Percentiles rank a stretch among this genome's conserved stretches.
phyloP scores from a whole-genome alignment of 306 rosid species.

The Betula pendula region DNA sequence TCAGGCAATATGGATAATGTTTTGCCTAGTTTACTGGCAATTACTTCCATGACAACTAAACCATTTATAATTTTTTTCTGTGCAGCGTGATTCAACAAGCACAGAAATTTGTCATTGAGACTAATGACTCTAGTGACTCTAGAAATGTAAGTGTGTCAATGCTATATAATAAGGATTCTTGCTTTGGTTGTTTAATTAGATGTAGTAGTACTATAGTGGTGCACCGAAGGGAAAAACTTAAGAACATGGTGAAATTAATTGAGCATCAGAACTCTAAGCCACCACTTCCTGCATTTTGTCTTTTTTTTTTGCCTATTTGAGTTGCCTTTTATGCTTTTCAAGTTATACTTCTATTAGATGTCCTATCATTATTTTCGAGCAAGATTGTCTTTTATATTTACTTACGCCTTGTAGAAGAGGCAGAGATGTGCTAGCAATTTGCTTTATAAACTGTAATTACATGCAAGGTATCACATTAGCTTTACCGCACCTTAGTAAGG shows the following conservation, averaged over 20 bases:
- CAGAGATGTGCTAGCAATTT: neutral
- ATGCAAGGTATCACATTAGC: neutral
- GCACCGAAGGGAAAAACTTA: slow-evolving; percentile 16
- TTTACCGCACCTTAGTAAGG: neutral
- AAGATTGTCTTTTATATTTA: neutral
- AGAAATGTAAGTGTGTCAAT: slow-evolving; percentile 62
- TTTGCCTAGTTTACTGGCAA: slow-evolving; percentile 20
- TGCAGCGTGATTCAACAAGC: slow-evolving; percentile 86
- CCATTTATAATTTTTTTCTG: slow-evolving; percentile 14
- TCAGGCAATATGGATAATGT: slow-evolving; percentile 1
- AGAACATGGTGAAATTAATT: slow-evolving; percentile 5
- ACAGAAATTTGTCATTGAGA: slow-evolving; percentile 67
- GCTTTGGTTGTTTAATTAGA: slow-evolving; percentile 2
- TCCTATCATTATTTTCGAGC: neutral
- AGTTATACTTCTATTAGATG: neutral
- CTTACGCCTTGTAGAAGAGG: neutral
- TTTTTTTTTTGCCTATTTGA: slow-evolving; percentile 26
- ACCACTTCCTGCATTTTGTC: neutral
- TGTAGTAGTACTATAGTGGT: slow-evolving; percentile 9
- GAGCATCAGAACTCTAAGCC: slow-evolving; percentile 14
- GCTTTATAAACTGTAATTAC: neutral
- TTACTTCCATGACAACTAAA: slow-evolving; percentile 28
- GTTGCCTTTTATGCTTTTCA: neutral
- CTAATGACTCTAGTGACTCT: slow-evolving; percentile 59
- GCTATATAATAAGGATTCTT: neutral